Conservation (phyloP, 2,329 filamentous ascomycete species). For the Pseudovirgaria hyperparasitica region DNA sequence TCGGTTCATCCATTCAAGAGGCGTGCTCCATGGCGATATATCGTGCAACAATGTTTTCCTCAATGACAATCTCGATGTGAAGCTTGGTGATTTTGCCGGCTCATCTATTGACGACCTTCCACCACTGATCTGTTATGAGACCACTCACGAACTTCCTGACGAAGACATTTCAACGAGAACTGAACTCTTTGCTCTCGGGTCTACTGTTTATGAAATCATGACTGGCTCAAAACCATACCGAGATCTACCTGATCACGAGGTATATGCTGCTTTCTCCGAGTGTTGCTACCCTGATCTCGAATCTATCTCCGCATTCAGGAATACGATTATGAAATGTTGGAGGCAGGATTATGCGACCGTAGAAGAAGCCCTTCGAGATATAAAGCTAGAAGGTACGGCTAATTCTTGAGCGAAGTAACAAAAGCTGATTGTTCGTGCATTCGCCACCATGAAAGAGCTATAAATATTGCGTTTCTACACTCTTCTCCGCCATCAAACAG, state of each 20-base stretch:
- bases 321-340: slow-evolving; percentile 6
- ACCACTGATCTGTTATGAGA: slow-evolving; percentile 7
- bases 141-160: slow-evolving; percentile 7
- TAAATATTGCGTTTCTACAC: slow-evolving; percentile 2
- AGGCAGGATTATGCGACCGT: slow-evolving; percentile 5
- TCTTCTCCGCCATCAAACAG: slow-evolving; percentile 3
- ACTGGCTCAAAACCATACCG: slow-evolving; percentile 4
- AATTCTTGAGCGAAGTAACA: slow-evolving; percentile 5
- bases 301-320: slow-evolving; percentile 6
- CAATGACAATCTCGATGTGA: slow-evolving; percentile 2
- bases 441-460: slow-evolving; percentile 5
- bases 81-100: slow-evolving; percentile 4
- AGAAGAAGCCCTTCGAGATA: slow-evolving; percentile 6
- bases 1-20: slow-evolving; percentile 2
- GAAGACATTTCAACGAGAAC: slow-evolving; percentile 6
- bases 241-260: slow-evolving; percentile 1
- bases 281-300: slow-evolving; percentile 6
- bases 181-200: slow-evolving; percentile 4
- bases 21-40: slow-evolving; percentile 3
- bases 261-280: slow-evolving; percentile 1
- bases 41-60: slow-evolving; percentile 3
- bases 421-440: slow-evolving; percentile 3
- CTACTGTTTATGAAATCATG: slow-evolving; percentile 4
- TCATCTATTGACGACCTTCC: slow-evolving; percentile 3
- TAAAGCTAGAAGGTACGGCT: slow-evolving; percentile 6